Conservation (phyloP, 1,284 basidiomycete genomes). For the Ganoderma boninense region DNA sequence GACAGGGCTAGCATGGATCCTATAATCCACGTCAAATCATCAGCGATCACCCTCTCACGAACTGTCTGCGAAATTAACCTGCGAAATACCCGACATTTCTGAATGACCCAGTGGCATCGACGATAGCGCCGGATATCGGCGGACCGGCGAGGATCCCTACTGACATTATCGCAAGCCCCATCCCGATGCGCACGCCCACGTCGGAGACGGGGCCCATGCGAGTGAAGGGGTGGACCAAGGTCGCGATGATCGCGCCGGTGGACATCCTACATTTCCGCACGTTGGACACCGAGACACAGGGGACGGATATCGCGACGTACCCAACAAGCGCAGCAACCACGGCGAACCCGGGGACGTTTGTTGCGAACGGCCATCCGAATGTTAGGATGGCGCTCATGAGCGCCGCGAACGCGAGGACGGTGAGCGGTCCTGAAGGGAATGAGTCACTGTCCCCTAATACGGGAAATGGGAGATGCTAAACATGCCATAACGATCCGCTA, state of each 20-base stretch:
- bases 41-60: background rate
- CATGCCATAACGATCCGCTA: slow-evolving; percentile 49
- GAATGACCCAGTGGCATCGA: slow-evolving; percentile 49
- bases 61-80: slow-evolving; percentile 41
- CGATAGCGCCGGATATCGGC: slow-evolving; percentile 62
- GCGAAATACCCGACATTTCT: slow-evolving; percentile 64
- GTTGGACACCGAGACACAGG: slow-evolving; percentile 34
- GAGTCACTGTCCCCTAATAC: background rate
- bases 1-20: background rate
- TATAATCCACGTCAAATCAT: background rate
- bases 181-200: slow-evolving; percentile 61
- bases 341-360: slow-evolving; percentile 47
- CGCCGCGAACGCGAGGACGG: slow-evolving; percentile 61
- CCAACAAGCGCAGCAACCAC: slow-evolving; percentile 40
- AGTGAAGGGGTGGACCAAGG: slow-evolving; percentile 62
- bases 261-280: slow-evolving; percentile 56
- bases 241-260: slow-evolving; percentile 62
- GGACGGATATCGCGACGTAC: background rate
- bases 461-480: background rate
- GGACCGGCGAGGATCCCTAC: slow-evolving; percentile 55
- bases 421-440: slow-evolving; percentile 53
- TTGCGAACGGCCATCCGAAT: slow-evolving; percentile 63
- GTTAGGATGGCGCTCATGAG: slow-evolving; percentile 56
- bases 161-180: slow-evolving; percentile 56
- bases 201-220: slow-evolving; percentile 60